Percentiles rank a stretch among this genome's conserved stretches.
Evolutionary conservation across 202 grass and related monocot genomes (phyloP).

Genomic region (Schoenoplectus tabernaemontani): DNA sequence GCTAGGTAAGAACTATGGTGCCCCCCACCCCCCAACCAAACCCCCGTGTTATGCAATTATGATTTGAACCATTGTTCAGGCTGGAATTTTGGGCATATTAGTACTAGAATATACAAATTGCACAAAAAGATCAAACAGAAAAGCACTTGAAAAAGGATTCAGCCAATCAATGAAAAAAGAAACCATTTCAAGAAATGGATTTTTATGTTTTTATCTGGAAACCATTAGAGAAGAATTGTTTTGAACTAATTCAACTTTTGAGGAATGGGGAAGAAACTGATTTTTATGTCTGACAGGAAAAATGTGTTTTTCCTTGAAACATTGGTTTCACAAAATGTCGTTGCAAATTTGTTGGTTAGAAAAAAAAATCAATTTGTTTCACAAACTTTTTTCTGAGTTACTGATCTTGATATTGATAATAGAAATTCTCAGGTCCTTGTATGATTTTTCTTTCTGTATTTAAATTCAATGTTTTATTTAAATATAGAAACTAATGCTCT

Average conservation of each 20-base stretch:
- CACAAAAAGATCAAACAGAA: neutral
- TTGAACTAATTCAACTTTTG: neutral
- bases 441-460: neutral
- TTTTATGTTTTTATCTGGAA: neutral
- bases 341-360: neutral
- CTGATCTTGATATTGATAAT: neutral
- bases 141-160: neutral
- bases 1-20: slow-evolving; percentile 31
- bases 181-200: neutral
- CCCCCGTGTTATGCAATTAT: neutral
- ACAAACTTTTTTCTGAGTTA: neutral
- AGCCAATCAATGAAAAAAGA: neutral
- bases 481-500: neutral
- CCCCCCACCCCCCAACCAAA: too few relatives aligned
- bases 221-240: neutral
- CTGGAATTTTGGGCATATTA: neutral
- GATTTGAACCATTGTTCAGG: neutral
- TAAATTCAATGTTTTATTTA: neutral
- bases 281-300: neutral
- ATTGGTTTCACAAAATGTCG: neutral
- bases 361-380: neutral
- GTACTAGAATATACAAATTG: neutral
- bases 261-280: neutral
- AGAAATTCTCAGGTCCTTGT: too few relatives aligned
- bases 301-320: neutral